These are phyloP conservation scores for Talaromyces verruculosus DNA, from an alignment of 2,329 filamentous ascomycete species.

Conservation along the genomic window DNA sequence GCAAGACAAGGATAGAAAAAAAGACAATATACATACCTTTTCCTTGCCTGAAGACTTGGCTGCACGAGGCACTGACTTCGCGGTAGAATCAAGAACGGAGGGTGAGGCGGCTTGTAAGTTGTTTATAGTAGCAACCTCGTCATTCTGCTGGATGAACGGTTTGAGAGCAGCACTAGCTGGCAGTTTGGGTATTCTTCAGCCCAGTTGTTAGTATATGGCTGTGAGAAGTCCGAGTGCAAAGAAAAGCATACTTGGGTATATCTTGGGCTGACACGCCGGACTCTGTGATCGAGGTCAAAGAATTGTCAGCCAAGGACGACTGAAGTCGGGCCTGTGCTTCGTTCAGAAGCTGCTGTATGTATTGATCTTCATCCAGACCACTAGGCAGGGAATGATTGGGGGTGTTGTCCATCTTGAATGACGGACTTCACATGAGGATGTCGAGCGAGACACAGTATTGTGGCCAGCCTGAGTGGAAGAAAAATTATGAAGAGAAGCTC, in stretches of 20 bases:
- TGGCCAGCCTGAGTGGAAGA: background rate
- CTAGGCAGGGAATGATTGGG: background rate
- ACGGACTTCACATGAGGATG: constrained; percentile 6
- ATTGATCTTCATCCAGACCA: constrained; percentile 49
- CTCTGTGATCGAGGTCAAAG: constrained; percentile 22
- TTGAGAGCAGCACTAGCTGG: constrained; percentile 49
- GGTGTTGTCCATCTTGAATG: constrained; percentile 12
- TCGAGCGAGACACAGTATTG: background rate
- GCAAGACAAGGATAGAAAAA: constrained; percentile 24
- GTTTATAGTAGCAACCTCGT: constrained; percentile 56
- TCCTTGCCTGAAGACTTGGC: constrained; percentile 1
- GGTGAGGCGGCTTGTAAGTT: constrained; percentile 50
- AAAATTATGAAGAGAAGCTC: constrained; percentile 7
- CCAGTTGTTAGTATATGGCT: constrained; percentile 17
- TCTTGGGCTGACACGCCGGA: constrained; percentile 8
- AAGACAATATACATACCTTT: constrained; percentile 8
- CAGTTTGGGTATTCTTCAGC: constrained; percentile 52
- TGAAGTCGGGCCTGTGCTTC: constrained; percentile 62
- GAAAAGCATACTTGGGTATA: constrained; percentile 8
- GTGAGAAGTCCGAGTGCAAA: background rate
- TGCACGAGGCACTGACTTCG: constrained; percentile 7
- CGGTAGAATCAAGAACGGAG: constrained; percentile 3
- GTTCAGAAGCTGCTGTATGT: constrained; percentile 62
- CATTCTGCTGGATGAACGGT: constrained; percentile 56
- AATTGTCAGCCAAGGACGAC: constrained; percentile 27